Conservation (phyloP, 78 protist species). For the Pigoraptor vietnamica region DNA sequence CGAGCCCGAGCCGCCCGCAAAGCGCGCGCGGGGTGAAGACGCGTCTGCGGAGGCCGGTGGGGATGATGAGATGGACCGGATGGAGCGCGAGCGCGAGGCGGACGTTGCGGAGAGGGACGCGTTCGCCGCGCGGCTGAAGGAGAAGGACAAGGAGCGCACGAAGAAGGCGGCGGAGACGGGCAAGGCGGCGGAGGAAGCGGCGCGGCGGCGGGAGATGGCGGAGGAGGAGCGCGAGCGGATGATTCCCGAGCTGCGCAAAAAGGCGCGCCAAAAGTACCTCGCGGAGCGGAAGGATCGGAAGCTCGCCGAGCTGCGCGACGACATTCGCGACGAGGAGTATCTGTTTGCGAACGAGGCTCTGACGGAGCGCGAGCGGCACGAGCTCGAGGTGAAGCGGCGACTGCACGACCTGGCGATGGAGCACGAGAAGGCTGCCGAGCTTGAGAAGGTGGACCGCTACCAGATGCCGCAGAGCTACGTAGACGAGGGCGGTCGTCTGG, state of each 20-base stretch:
- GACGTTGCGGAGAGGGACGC: slow-evolving; percentile 34
- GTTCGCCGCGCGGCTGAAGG: slow-evolving; percentile 32
- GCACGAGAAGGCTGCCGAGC: slow-evolving; percentile 7
- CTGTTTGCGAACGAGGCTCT: slow-evolving; percentile 55
- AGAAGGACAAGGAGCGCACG: slow-evolving; percentile 24
- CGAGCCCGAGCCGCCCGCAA: background rate
- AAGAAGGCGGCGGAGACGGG: background rate
- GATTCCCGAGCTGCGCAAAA: background rate
- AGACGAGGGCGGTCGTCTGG: background rate
- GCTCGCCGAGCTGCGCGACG: slow-evolving; percentile 16
- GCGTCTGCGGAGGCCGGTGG: background rate
- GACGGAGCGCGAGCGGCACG: slow-evolving; percentile 50
- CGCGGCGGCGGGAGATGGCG: background rate
- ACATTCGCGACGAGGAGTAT: slow-evolving; percentile 52
- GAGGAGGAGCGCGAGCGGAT: background rate
- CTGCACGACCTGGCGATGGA: slow-evolving; percentile 51
- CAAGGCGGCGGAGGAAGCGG: background rate
- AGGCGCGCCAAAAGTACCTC: background rate
- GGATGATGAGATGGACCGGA: background rate
- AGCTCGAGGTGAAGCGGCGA: slow-evolving; percentile 51
- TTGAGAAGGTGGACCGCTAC: slow-evolving; percentile 15
- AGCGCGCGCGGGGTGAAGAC: background rate
- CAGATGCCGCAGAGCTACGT: slow-evolving; percentile 41
- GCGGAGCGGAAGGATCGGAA: background rate
- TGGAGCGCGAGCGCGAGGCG: slow-evolving; percentile 1